Evolutionary conservation across 768 basidiomycete genomes (phyloP).

Genomic region (Hypholoma fasciculare): DNA sequence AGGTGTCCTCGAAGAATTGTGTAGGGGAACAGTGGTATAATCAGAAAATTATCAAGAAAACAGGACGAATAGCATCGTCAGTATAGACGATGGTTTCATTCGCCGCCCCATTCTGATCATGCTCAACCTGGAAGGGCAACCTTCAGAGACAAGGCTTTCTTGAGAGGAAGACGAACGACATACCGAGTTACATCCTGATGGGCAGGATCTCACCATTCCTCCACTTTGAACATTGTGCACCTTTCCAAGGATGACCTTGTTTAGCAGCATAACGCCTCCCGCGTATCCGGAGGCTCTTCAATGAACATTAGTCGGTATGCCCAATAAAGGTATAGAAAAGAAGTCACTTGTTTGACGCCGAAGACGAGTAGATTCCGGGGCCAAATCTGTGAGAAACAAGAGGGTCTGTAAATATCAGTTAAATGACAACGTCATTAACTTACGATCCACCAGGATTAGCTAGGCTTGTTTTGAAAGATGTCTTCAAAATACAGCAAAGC

Average conservation of each 20-base stretch:
- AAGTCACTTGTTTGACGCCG: slow-evolving; percentile 29
- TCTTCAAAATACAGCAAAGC: slow-evolving; percentile 28
- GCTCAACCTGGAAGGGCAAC: slow-evolving; percentile 15
- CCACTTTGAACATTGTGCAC: slow-evolving; percentile 17
- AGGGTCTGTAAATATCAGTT: background rate
- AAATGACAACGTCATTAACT: slow-evolving; percentile 1
- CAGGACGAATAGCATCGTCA: slow-evolving; percentile 32
- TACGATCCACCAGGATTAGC: slow-evolving; percentile 28
- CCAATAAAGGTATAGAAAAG: background rate
- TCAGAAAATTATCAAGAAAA: slow-evolving; percentile 30
- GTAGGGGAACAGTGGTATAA: background rate
- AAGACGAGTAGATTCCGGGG: slow-evolving; percentile 28
- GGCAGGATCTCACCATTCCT: slow-evolving; percentile 23
- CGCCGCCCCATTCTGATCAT: slow-evolving; percentile 20
- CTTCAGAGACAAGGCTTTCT: background rate
- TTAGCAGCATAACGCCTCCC: slow-evolving; percentile 23
- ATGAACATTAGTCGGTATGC: background rate
- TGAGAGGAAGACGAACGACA: background rate
- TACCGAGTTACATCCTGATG: slow-evolving; percentile 30
- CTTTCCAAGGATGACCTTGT: slow-evolving; percentile 30
- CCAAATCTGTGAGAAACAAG: slow-evolving; percentile 21
- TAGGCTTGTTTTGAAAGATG: slow-evolving; percentile 31
- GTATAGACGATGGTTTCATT: slow-evolving; percentile 34
- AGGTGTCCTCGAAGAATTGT: background rate
- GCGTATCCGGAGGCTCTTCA: slow-evolving; percentile 24